Percentiles rank a stretch among this genome's conserved stretches.
Evolutionary conservation across 2,329 filamentous ascomycete genomes (phyloP).

Genomic region (Paracamarosporium sp.): DNA sequence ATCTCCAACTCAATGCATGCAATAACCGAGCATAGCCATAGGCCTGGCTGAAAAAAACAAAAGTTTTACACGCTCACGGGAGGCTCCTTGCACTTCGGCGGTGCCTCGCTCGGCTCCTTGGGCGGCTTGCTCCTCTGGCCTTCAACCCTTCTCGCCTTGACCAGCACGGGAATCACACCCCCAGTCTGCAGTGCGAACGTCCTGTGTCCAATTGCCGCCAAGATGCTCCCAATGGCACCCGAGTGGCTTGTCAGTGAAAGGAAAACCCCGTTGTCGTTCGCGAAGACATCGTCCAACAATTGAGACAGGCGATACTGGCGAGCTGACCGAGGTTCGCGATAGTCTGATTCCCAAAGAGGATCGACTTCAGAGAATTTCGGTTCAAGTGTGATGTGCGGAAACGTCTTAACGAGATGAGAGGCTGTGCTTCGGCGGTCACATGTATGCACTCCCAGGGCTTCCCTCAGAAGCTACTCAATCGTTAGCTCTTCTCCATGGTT

Average conservation of each 20-base stretch:
- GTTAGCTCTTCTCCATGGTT: not conserved
- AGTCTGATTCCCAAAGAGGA: constrained; percentile 56
- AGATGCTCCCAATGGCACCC: constrained; percentile 62
- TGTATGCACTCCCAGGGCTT: constrained; percentile 71
- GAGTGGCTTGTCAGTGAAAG: constrained; percentile 66
- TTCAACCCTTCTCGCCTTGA: constrained; percentile 61
- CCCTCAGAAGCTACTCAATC: constrained; percentile 58
- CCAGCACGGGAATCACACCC: constrained; percentile 71
- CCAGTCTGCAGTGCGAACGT: constrained; percentile 68
- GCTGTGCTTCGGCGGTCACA: constrained; percentile 68
- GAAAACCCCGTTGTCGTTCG: constrained; percentile 51
- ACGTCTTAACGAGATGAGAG: constrained; percentile 57
- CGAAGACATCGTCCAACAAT: constrained; percentile 63
- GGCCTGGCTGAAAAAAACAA: not conserved
- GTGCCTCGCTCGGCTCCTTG: constrained; percentile 40
- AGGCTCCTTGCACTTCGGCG: constrained; percentile 30
- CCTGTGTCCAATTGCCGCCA: constrained; percentile 65
- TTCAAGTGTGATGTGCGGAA: constrained; percentile 64
- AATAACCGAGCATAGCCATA: not conserved
- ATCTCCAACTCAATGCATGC: not conserved
- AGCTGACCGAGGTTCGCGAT: constrained; percentile 36
- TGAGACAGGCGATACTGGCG: constrained; percentile 29
- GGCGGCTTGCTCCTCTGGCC: constrained; percentile 34
- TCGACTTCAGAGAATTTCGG: constrained; percentile 65
- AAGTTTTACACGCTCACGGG: not conserved